Evolutionary conservation across 768 basidiomycete species (phyloP).

Genomic region (Sporobolomyces phaffii): DNA sequence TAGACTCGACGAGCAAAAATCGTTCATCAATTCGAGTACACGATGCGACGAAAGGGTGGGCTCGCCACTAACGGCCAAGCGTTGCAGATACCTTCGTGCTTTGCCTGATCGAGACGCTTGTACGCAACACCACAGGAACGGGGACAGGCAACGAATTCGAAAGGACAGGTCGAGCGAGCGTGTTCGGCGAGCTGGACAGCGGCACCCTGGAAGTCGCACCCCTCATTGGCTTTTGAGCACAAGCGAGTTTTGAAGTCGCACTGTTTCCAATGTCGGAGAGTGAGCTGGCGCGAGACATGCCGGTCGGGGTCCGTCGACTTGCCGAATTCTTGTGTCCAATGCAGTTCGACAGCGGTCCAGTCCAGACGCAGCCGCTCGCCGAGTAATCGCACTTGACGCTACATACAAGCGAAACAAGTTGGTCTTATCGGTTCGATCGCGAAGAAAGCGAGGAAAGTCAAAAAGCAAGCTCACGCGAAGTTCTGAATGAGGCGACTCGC

Average conservation of each 20-base stretch:
- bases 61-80: constrained; percentile 11
- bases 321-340: not conserved
- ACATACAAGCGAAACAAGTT: too few species aligned
- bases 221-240: not conserved
- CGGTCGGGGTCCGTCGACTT: not conserved
- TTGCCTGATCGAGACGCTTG: not conserved
- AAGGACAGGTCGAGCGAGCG: not conserved
- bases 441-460: too few species aligned
- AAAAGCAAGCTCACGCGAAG: not conserved
- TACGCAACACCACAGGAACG: not conserved
- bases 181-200: not conserved
- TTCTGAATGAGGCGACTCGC: not conserved
- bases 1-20: not conserved
- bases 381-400: not conserved
- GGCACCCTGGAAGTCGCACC: not conserved
- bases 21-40: too few species aligned
- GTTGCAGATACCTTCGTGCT: not conserved
- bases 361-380: not conserved
- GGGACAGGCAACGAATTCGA: not conserved
- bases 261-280: not conserved
- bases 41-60: too few species aligned
- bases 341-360: not conserved
- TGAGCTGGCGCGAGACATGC: too few species aligned
- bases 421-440: too few species aligned
- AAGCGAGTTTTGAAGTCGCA: not conserved